Base-by-base conservation (phyloP, 805 yeast genomes). In the Starmerella bombicola region DNA sequence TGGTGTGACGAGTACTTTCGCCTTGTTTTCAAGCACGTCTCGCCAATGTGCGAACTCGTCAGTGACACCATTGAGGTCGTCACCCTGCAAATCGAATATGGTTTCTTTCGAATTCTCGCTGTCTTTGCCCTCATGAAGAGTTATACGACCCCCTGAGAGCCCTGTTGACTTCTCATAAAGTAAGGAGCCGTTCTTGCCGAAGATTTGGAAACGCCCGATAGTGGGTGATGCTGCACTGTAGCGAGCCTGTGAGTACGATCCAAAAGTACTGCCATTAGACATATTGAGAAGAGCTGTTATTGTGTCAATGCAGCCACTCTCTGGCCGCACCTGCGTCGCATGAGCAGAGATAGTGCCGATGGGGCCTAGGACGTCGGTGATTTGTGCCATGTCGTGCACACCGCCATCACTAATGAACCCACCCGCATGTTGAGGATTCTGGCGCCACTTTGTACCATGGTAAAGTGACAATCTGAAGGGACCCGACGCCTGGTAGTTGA, bases 331-430 rank as follows among this genome's bases (percentile, higher is more conserved):
- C 63, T 85, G 95, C 46, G 67, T 74, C 12, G 95, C 78, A 50
- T 71, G 70, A 8, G 85, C 95, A 40, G 82, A 71, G 29, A 86
- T 74, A 5, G 76, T 60, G 36, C 70, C 74, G 13, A 84, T 78
- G 19, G 68, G 66, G 39, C 97, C 96, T 40, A 88, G 66, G 16
- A 84, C 75, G 45, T 75, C 83, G 7, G 94, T 84, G 49, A 86
- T 69, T 29, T 84, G 64, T 3, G 95, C 95, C 59, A 86, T 65
- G 61, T 86, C 96, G 62, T 88, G 97, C 19, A 88, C 97, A 58
- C 96, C 97, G 55, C 95, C 96, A 55, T 88, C 97, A 43, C 88
- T 78, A 53, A 88, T 66, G 62, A 68, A 86, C 0, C 96, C 96
- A 40, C 97, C 97, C 50, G 85, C 72, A 58, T 88, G 96, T 60